These are phyloP conservation scores for Tylopilus cervinicoccineus DNA, from an alignment of 768 basidiomycete species.

Conservation along the genomic window DNA sequence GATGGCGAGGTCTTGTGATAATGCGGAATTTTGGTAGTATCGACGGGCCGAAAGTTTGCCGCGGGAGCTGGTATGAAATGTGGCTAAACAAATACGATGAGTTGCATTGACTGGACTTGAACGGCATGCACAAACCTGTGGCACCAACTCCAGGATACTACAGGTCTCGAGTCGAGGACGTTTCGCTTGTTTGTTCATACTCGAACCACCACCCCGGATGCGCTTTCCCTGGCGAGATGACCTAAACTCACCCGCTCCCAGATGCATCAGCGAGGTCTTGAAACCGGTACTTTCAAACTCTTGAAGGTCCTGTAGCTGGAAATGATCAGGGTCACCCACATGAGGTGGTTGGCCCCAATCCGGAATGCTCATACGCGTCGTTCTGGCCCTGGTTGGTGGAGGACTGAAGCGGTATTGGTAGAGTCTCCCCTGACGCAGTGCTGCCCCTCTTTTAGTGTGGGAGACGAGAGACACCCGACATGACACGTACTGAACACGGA, in stretches of 20 bases:
- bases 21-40: constrained; percentile 21
- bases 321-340: constrained; percentile 34
- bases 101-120: background rate
- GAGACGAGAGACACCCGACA: background rate
- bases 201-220: background rate
- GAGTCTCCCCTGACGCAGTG: constrained; percentile 11
- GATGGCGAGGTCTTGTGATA: constrained; percentile 36
- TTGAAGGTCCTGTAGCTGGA: constrained; percentile 36
- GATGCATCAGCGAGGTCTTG: constrained; percentile 2
- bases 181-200: constrained; percentile 23
- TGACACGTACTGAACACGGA: constrained; percentile 23
- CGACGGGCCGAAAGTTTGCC: constrained; percentile 13
- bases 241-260: background rate
- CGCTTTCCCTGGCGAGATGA: constrained; percentile 9
- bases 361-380: constrained; percentile 8
- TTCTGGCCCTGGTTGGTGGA: constrained; percentile 7
- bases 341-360: constrained; percentile 39
- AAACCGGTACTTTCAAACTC: constrained; percentile 41
- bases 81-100: constrained; percentile 24
- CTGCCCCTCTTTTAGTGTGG: constrained; percentile 16
- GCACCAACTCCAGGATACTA: constrained; percentile 37
- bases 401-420: constrained; percentile 23
- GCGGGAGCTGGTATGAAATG: constrained; percentile 19
- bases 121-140: constrained; percentile 39
- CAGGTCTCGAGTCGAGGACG: constrained; percentile 33